Conservation (phyloP, 2,329 filamentous ascomycete species). For the Sporothrix euskadiensis region DNA sequence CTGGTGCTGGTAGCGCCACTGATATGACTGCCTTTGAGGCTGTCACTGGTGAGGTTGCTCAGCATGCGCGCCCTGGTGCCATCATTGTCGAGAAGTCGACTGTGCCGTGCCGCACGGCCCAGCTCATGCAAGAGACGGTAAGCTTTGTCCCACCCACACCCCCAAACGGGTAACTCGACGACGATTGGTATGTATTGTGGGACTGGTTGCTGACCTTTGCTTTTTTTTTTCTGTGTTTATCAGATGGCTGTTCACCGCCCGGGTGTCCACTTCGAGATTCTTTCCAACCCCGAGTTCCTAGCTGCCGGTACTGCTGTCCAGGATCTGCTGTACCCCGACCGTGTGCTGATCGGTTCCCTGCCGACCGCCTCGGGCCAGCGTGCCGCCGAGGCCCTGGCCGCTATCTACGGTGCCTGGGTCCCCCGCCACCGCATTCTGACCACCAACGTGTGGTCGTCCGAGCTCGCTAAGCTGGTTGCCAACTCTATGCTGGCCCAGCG, state of each 20-base stretch:
- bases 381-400: conserved; percentile 64
- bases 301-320: conserved; percentile 74
- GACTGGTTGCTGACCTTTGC: background rate
- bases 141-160: conserved; percentile 33
- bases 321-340: conserved; percentile 69
- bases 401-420: conserved; percentile 72
- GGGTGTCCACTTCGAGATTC: conserved; percentile 68
- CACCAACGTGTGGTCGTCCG: conserved; percentile 74
- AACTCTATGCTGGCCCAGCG: conserved; percentile 80
- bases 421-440: conserved; percentile 65
- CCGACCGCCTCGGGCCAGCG: conserved; percentile 59
- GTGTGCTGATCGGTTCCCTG: conserved; percentile 72
- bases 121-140: conserved; percentile 68
- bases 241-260: conserved; percentile 62
- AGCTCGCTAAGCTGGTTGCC: conserved; percentile 75
- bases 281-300: conserved; percentile 81
- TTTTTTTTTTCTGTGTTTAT: background rate
- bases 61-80: conserved; percentile 63
- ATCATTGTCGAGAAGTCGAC: conserved; percentile 83
- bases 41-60: conserved; percentile 66
- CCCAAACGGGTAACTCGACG: background rate
- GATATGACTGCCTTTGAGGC: conserved; percentile 73
- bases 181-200: background rate
- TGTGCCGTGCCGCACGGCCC: conserved; percentile 72
- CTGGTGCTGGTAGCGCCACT: conserved; percentile 69